A percentile compares a stretch with the other conserved stretches of the same genome.
These are phyloP conservation scores for Vachellia collinsii DNA, from an alignment of 306 rosid species.

Conservation along the genomic window DNA sequence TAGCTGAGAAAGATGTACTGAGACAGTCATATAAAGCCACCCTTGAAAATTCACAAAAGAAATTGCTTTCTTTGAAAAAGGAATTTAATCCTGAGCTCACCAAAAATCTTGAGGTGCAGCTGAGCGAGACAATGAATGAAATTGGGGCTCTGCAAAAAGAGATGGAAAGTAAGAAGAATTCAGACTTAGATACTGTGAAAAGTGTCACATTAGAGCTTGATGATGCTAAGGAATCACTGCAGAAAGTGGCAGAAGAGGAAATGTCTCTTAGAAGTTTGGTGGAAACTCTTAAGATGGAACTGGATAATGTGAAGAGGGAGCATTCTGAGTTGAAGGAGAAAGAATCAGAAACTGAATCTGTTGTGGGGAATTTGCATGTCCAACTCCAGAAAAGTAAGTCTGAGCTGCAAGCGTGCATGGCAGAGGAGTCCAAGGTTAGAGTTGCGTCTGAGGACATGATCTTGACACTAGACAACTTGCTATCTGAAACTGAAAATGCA, in stretches of 20 bases:
- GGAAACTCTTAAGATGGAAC: slow-evolving; percentile 78
- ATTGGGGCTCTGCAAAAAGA: slow-evolving; percentile 71
- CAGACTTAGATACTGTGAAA: slow-evolving; percentile 73
- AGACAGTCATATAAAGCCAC: slow-evolving; percentile 71
- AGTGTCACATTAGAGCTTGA: slow-evolving; percentile 80
- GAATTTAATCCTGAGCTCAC: slow-evolving; percentile 69
- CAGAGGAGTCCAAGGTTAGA: slow-evolving; percentile 78
- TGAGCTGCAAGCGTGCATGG: slow-evolving; percentile 76
- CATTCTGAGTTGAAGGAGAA: slow-evolving; percentile 80
- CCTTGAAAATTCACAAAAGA: slow-evolving; percentile 66
- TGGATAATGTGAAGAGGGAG: slow-evolving; percentile 87
- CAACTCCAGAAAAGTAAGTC: slow-evolving; percentile 74
- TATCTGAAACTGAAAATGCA: slow-evolving; percentile 70
- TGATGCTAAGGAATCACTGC: slow-evolving; percentile 84
- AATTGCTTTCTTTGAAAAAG: slow-evolving; percentile 58
- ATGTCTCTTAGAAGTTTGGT: slow-evolving; percentile 71
- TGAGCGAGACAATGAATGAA: slow-evolving; percentile 62
- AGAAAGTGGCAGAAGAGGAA: slow-evolving; percentile 90
- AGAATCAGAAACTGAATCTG: slow-evolving; percentile 88
- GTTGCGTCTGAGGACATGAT: slow-evolving; percentile 85
- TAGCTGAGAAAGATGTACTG: slow-evolving; percentile 75
- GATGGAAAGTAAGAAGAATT: slow-evolving; percentile 75
- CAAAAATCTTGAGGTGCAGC: slow-evolving; percentile 64
- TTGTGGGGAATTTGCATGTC: slow-evolving; percentile 79
- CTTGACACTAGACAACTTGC: slow-evolving; percentile 68